Evolutionary conservation across 106 monocot species (phyloP), one percentile per base, ranked within the genome.

Genomic region (Dioscorea zingiberensis): DNA sequence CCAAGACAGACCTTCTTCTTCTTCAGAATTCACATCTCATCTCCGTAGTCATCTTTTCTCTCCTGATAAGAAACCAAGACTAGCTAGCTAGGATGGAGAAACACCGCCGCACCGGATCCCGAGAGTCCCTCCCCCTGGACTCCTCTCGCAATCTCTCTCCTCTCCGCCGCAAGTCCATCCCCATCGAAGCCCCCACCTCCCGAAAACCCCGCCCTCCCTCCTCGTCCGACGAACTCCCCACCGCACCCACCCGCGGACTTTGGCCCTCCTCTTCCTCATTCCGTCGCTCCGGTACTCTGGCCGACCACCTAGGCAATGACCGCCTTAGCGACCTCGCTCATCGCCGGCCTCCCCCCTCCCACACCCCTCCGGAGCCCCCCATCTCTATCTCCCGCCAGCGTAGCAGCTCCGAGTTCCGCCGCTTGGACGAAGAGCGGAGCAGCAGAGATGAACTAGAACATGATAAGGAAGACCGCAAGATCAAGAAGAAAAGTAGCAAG

Each of bases 361-460:
- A 3, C 44, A 18, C 21, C 7, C 49, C 15, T 18, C 65, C 44
- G 44, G 30, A 23, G 22, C 53, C 7, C 32, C 47, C 25, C 25
- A 11, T 15, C 10, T 15, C 48, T 63, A 54, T 74, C 58, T 53
- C 58, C 27, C 78, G 78, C 21, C 74, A 67, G 71, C 59, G 67
- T 21, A 77, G 77, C 48, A 61, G 54, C 70, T 70, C 63, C 27
- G 69, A 74, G 69, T 59, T 69, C 69, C 21, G 6, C 38, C 62
- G 68, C 22, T 73, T 73, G 48, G 64, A 72, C 22, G 63, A 63
- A 9, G 18, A 32, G 18, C 25, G 57, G 25, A 38, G 19, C 51
- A 19, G 15, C 51, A 18, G 19, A 53, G 51, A 38, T 1, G 3
- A 6, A 18, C 13, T 3, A 19, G 19, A 19, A 53, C 51, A 53